These are phyloP conservation scores for Kwoniella sp. DNA, from an alignment of 768 basidiomycete species.

Conservation along the genomic window DNA sequence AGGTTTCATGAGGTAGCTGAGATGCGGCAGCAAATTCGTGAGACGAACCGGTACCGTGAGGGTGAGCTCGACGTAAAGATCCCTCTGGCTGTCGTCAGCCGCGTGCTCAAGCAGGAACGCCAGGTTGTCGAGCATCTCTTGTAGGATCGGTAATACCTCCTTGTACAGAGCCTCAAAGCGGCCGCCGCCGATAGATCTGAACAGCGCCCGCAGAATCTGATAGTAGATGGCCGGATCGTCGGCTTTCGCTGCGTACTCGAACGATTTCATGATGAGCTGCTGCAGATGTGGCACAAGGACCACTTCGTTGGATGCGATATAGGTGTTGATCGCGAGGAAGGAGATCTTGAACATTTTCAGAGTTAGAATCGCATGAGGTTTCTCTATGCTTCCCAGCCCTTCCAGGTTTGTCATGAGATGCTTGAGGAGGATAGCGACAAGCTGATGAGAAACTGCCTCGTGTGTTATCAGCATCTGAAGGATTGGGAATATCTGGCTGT, in stretches of 20 bases:
- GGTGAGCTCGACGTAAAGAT: conserved; percentile 94
- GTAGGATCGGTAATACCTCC: conserved; percentile 89
- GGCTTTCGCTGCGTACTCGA: conserved; percentile 87
- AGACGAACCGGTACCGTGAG: conserved; percentile 92
- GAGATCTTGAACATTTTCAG: conserved; percentile 94
- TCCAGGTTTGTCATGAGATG: conserved; percentile 79
- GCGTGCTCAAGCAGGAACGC: conserved; percentile 84
- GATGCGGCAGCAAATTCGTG: conserved; percentile 90
- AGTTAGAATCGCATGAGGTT: conserved; percentile 72
- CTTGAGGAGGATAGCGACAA: conserved; percentile 81
- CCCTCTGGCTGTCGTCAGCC: conserved; percentile 62
- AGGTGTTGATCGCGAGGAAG: conserved; percentile 75
- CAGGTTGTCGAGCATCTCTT: conserved; percentile 93
- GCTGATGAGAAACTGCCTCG: conserved; percentile 68
- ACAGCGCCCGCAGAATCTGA: conserved; percentile 82
- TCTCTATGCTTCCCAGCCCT: conserved; percentile 70
- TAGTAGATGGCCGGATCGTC: conserved; percentile 88
- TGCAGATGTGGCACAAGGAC: conserved; percentile 90
- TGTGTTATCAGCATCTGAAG: conserved; percentile 77
- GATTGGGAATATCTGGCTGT: conserved; percentile 73
- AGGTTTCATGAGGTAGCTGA: conserved; percentile 93
- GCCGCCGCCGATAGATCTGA: conserved; percentile 71
- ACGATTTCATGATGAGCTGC: conserved; percentile 91
- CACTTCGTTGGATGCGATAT: conserved; percentile 73
- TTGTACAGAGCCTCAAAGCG: conserved; percentile 91